These are phyloP conservation scores for Metschnikowia sp. DNA, from an alignment of 805 yeast genomes.

Conservation along the genomic window DNA sequence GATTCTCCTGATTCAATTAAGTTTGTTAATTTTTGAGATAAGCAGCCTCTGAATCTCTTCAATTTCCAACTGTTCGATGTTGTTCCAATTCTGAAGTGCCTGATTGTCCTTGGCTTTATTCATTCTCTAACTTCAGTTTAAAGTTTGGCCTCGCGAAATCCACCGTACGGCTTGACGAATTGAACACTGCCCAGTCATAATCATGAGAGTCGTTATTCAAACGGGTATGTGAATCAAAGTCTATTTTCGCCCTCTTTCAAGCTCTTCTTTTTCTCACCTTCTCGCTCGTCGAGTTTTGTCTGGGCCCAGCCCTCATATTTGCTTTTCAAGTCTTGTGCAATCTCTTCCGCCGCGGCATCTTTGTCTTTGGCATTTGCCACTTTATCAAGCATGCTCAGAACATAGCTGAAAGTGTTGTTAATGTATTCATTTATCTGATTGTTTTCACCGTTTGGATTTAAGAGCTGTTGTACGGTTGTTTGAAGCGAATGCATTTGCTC, in stretches of 20 bases:
- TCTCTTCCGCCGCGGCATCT: constrained; percentile 31
- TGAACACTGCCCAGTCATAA: too few species aligned
- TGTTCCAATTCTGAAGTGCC: too few species aligned
- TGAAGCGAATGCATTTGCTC: constrained; percentile 11
- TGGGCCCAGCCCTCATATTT: constrained; percentile 29
- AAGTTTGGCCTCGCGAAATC: too few species aligned
- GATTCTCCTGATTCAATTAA: too few species aligned
- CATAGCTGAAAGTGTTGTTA: constrained; percentile 25
- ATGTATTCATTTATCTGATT: constrained; percentile 27
- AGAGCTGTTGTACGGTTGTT: constrained; percentile 5
- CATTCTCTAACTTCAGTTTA: too few species aligned
- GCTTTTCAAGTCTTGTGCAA: constrained; percentile 31
- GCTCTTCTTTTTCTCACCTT: background rate
- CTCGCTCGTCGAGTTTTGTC: background rate
- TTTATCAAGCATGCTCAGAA: constrained; percentile 23
- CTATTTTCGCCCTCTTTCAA: background rate
- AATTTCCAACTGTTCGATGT: too few species aligned
- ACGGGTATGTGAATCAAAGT: too few species aligned
- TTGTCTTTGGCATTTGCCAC: constrained; percentile 32
- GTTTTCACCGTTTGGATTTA: constrained; percentile 31
- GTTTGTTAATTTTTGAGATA: too few species aligned
- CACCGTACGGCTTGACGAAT: too few species aligned
- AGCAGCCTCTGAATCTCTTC: too few species aligned
- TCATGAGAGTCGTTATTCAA: too few species aligned
- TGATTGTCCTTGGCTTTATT: too few species aligned